Evolutionary conservation across 2,329 filamentous ascomycete genomes (phyloP).

Genomic region (Sporothrix brasiliensis): DNA sequence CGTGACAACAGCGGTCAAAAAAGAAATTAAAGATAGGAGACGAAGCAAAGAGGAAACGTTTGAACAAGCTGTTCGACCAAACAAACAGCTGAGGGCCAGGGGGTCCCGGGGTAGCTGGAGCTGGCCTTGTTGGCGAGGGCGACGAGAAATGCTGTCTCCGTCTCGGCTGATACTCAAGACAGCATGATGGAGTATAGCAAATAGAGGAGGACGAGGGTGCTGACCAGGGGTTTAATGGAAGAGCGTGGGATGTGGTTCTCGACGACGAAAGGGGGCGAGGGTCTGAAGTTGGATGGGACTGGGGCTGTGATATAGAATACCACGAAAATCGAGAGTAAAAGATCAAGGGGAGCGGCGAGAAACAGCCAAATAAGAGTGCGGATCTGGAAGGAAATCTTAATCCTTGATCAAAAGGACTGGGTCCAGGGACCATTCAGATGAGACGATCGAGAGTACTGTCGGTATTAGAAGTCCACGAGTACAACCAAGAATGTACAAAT

Average conservation of each 20-base stretch:
- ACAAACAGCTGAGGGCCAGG: background rate
- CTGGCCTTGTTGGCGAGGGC: slow-evolving; percentile 2
- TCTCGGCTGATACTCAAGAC: slow-evolving; percentile 26
- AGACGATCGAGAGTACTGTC: slow-evolving; percentile 20
- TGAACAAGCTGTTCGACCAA: slow-evolving; percentile 2
- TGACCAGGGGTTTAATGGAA: slow-evolving; percentile 30
- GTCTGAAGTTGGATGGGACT: slow-evolving; percentile 6
- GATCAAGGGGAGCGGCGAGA: background rate
- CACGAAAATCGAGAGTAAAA: slow-evolving; percentile 21
- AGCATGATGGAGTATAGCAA: slow-evolving; percentile 18
- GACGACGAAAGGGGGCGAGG: slow-evolving; percentile 6
- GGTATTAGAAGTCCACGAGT: slow-evolving; percentile 20
- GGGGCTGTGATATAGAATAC: slow-evolving; percentile 21
- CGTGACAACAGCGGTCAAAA: slow-evolving; percentile 10
- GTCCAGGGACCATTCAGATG: slow-evolving; percentile 29
- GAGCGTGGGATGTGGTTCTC: slow-evolving; percentile 15
- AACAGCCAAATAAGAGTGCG: background rate
- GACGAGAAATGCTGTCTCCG: slow-evolving; percentile 24
- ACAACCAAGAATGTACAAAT: slow-evolving; percentile 1
- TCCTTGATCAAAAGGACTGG: slow-evolving; percentile 17
- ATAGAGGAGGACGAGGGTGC: background rate
- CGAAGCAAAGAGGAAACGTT: slow-evolving; percentile 18
- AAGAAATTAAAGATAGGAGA: slow-evolving; percentile 18
- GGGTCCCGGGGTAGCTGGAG: slow-evolving; percentile 6
- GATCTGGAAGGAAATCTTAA: slow-evolving; percentile 29